Evolutionary conservation across 306 rosid genomes (phyloP), one percentile per base, ranked within the genome.

Genomic region (Cucurbita ficifolia): DNA sequence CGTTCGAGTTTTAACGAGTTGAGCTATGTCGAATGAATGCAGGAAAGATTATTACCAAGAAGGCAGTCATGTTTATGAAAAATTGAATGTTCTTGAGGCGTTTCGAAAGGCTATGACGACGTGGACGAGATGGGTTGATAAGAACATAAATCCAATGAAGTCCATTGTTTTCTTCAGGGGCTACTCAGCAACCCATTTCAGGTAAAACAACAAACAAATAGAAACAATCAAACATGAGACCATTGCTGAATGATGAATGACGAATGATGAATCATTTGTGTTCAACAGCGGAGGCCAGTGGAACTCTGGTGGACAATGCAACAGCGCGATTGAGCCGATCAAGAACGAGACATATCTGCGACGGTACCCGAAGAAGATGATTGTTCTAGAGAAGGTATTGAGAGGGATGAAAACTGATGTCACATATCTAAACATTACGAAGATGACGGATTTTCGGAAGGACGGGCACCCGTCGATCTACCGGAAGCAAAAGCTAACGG

Each of bases 21-120:
- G 19, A 0, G 45, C 16, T 22, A 21, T 19, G 53, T 43, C 21
- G 75, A 58, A 78, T 77, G 63, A 58, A 80, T 57, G 67, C 87
- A 94, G 99, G 82, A 83, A 89, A 79, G 97, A 89, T 77, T 94
- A 94, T 83, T 94, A 94, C 85, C 97, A 94, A 87, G 99, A 94
- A 85, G 99, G 99, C 54, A 91, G 83, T 83, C 96, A 94, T 85
- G 87, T 94, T 16, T 89, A 90, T 64, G 79, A 82, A 62, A 91
- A 87, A 75, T 24, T 94, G 81, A 84, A 94, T 73, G 99, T 89
- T 78, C 88, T 87, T 0, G 99, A 94, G 85, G 99, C 99, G 8
- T 94, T 94, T 79, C 81, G 96, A 12, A 94, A 79, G 84, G 99
- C 99, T 51, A 74, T 94, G 52, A 91, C 99, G 6, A 91, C 99